Percentiles rank a stretch among this genome's conserved stretches.
Evolutionary conservation across 495 filamentous ascomycete genomes (phyloP).

Genomic region (Aspergillus nidulans): DNA sequence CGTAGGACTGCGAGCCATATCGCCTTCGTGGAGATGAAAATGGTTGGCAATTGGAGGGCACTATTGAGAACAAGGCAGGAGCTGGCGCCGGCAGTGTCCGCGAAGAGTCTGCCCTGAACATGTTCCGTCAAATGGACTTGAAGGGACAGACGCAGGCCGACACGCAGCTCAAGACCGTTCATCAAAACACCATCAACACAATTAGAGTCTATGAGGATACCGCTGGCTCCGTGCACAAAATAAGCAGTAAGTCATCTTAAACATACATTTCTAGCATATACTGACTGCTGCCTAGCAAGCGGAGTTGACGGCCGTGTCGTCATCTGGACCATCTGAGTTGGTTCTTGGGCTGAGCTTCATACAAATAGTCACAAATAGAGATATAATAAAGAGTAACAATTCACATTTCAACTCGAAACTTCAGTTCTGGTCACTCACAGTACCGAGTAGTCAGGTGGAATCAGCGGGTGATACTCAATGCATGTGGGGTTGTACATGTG

Average conservation of each 20-base stretch:
- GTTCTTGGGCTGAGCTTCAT: too few species aligned
- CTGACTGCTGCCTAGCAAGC: slow-evolving; percentile 60
- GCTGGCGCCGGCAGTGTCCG: slow-evolving; percentile 54
- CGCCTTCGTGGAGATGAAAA: slow-evolving; percentile 74
- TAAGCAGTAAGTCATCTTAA: slow-evolving; percentile 72
- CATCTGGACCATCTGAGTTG: slow-evolving; percentile 55
- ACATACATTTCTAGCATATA: background rate
- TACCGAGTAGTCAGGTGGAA: background rate
- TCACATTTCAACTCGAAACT: background rate
- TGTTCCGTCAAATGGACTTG: slow-evolving; percentile 98
- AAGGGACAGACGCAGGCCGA: slow-evolving; percentile 87
- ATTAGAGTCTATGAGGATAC: slow-evolving; percentile 67
- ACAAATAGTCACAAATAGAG: background rate
- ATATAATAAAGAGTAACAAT: background rate
- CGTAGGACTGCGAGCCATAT: slow-evolving; percentile 85
- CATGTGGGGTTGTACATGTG: background rate
- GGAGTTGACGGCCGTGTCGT: slow-evolving; percentile 94
- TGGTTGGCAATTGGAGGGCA: slow-evolving; percentile 84
- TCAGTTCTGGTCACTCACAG: background rate
- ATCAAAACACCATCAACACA: slow-evolving; percentile 93
- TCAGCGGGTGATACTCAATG: background rate
- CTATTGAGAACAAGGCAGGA: slow-evolving; percentile 62
- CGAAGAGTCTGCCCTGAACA: slow-evolving; percentile 87
- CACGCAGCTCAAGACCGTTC: slow-evolving; percentile 89
- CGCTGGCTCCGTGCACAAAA: slow-evolving; percentile 63